Conservation (phyloP, 371 early-diverging fungal species). For the Zopfochytrium polystomum region DNA sequence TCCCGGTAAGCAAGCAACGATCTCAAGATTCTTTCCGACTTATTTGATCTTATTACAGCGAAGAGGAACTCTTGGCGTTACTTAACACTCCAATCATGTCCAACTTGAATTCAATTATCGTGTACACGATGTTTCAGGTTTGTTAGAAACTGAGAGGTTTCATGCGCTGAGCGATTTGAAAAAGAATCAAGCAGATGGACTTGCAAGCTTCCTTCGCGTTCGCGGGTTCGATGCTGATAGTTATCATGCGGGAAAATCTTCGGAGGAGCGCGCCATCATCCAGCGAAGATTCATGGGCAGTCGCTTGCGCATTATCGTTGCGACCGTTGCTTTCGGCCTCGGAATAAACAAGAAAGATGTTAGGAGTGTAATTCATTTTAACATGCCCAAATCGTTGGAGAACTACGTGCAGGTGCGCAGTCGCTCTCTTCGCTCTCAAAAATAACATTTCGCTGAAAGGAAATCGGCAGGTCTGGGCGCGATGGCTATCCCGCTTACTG, state of each 20-base stretch:
- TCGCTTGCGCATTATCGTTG: constrained; percentile 66
- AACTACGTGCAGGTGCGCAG: constrained; percentile 66
- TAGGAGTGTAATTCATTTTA: constrained; percentile 76
- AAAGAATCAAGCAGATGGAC: constrained; percentile 55
- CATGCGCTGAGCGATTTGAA: constrained; percentile 5
- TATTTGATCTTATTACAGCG: constrained; percentile 18
- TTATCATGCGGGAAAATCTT: constrained; percentile 77
- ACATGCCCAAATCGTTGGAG: constrained; percentile 74
- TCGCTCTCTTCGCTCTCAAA: neutral
- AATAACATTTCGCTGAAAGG: too few relatives aligned
- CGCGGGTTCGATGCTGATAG: constrained; percentile 60
- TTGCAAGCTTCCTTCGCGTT: constrained; percentile 61
- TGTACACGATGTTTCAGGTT: constrained; percentile 65
- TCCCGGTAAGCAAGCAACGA: constrained; percentile 13
- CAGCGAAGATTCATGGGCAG: constrained; percentile 61
- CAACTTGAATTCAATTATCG: constrained; percentile 52
- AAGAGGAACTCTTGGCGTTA: constrained; percentile 45
- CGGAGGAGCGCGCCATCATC: constrained; percentile 59
- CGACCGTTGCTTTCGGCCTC: constrained; percentile 84
- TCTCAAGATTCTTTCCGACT: neutral
- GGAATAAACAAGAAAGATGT: constrained; percentile 82
- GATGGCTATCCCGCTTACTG: constrained; percentile 68
- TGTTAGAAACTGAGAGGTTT: neutral
- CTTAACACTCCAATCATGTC: constrained; percentile 48
- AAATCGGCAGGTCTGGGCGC: constrained; percentile 81